Evolutionary conservation across 768 basidiomycete genomes (phyloP), one percentile per base, ranked within the genome.

Genomic region (Amanita thiersii): DNA sequence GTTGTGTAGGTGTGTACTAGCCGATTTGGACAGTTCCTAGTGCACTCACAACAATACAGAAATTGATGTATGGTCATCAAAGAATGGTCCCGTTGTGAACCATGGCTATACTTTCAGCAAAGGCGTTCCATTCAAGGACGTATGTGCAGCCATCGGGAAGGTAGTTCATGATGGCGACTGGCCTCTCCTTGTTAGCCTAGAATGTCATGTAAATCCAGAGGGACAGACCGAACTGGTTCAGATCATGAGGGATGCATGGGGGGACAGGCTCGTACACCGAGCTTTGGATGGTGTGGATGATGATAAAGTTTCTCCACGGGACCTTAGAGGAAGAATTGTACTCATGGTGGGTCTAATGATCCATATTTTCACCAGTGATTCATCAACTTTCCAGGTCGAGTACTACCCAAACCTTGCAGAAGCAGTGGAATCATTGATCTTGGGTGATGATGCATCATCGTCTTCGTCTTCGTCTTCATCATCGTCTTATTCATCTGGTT

Each of bases 41-140:
- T 12, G 18, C 5, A 14, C 12, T 7, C 11, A 20, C 17, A 29
- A 20, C 15, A 14, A 23, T 11, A 5, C 47, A 61, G 79, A 83
- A 52, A 77, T 81, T 37, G 79, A 83, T 48, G 78, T 79, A 5
- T 83, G 81, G 79, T 66, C 74, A 4, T 70, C 72, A 0, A 58
- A 63, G 5, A 63, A 68, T 29, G 75, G 76, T 0, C 64, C 71
- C 9, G 57, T 77, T 37, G 77, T 81, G 23, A 81, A 74, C 0
- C 79, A 81, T 47, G 79, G 79, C 1, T 63, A 73, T 48, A 81
- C 79, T 1, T 63, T 79, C 44, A 74, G 68, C 47, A 66, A 67
- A 49, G 64, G 69, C 21, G 65, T 79, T 3, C 52, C 71, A 1
- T 76, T 81, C 43, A 40, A 65, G 17, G 64, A 62, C 19, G 79